These are phyloP conservation scores for Globomyces pollinis-pini DNA, from an alignment of 192 early-diverging fungal genomes.

Conservation along the genomic window DNA sequence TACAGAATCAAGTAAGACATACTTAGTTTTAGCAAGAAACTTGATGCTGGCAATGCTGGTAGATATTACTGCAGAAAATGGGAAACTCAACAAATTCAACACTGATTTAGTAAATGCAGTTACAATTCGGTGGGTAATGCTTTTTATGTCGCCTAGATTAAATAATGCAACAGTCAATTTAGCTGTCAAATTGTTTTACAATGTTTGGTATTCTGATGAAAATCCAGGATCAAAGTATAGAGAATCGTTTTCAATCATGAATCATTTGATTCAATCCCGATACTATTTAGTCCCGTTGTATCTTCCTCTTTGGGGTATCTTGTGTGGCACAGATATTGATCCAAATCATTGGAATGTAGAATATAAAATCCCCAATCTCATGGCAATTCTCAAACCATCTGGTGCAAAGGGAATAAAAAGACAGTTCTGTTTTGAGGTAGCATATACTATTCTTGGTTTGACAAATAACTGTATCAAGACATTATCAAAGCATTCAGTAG, in stretches of 20 bases:
- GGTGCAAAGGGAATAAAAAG: constrained; percentile 9
- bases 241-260: constrained; percentile 52
- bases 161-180: constrained; percentile 50
- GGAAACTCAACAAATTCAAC: constrained; percentile 33
- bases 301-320: constrained; percentile 41
- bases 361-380: constrained; percentile 43
- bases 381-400: constrained; percentile 28
- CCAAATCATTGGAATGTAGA: constrained; percentile 36
- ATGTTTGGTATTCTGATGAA: constrained; percentile 40
- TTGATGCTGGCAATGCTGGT: constrained; percentile 58
- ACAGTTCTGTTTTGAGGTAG: constrained; percentile 35
- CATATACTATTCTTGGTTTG: constrained; percentile 39
- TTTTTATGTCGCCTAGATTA: constrained; percentile 47
- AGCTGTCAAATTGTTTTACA: constrained; percentile 42
- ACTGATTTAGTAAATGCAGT: constrained; percentile 48
- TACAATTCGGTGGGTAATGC: constrained; percentile 57
- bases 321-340: constrained; percentile 44
- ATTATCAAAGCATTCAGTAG: not conserved
- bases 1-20: not conserved
- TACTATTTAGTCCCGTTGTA: constrained; percentile 55
- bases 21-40: constrained; percentile 21
- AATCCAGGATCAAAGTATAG: constrained; percentile 45
- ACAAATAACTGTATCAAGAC: constrained; percentile 33
- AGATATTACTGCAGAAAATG: constrained; percentile 48
- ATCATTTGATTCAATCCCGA: constrained; percentile 43